Evolutionary conservation across 2,329 filamentous ascomycete genomes (phyloP).

Genomic region (Harringtonia lauricola): DNA sequence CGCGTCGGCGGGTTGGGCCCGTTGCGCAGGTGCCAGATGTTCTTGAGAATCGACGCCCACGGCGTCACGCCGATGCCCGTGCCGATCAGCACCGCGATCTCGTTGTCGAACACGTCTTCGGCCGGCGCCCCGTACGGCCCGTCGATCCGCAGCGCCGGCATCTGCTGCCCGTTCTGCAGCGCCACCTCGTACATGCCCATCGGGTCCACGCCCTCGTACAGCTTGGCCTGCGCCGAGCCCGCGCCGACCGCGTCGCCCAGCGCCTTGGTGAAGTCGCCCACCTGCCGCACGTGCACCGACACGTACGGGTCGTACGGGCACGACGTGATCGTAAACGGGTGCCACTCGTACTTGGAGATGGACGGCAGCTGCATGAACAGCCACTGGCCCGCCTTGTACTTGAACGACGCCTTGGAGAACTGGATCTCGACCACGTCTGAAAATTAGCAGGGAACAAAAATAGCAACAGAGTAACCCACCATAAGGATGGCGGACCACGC

Average conservation of each 20-base stretch:
- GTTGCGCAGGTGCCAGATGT: constrained; percentile 94
- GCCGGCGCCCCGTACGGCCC: constrained; percentile 94
- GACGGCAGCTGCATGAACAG: constrained; percentile 90
- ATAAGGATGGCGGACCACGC: constrained; percentile 91
- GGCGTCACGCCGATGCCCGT: constrained; percentile 82
- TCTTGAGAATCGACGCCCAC: constrained; percentile 84
- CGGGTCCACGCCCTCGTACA: constrained; percentile 83
- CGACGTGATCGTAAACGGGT: constrained; percentile 97
- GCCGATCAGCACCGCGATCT: constrained; percentile 76
- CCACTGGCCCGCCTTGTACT: constrained; percentile 98
- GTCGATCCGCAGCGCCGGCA: constrained; percentile 84
- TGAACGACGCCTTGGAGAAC: constrained; percentile 92
- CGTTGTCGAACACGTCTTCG: constrained; percentile 93
- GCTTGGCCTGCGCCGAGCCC: constrained; percentile 72
- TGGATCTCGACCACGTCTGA: constrained; percentile 91
- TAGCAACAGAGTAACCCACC: constrained; percentile 37
- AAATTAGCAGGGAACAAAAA: neutral
- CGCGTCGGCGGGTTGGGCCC: constrained; percentile 80
- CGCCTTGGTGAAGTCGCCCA: constrained; percentile 89
- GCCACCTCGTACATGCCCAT: constrained; percentile 98
- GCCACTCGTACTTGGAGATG: constrained; percentile 86
- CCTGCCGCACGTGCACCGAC: constrained; percentile 88
- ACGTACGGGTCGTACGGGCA: constrained; percentile 94
- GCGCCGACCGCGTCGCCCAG: constrained; percentile 95
- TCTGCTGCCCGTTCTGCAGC: constrained; percentile 81